These are phyloP conservation scores for Tetrahymena borealis DNA, from an alignment of 73 alveolate species.

Conservation along the genomic window DNA sequence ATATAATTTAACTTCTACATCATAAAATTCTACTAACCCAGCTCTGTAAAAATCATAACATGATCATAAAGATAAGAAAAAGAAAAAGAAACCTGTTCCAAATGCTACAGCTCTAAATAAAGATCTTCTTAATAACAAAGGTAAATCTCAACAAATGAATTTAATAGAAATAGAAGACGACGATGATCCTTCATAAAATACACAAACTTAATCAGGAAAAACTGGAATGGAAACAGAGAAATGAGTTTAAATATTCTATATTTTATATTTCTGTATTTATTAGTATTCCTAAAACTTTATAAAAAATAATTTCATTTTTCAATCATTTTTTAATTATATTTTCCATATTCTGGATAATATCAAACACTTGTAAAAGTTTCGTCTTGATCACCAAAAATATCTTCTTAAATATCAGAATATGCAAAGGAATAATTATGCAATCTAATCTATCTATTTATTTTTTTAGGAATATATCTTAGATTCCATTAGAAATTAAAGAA, in stretches of 20 bases:
- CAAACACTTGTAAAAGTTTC: no score
- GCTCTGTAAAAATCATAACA: background rate
- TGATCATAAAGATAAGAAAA: background rate
- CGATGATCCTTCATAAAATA: background rate
- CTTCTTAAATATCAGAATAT: no score
- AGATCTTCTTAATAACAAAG: background rate
- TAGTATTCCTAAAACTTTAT: background rate
- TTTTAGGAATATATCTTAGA: no score
- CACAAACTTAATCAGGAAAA: background rate
- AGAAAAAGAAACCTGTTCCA: background rate
- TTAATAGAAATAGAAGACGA: background rate
- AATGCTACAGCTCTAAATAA: background rate
- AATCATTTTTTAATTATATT: no score
- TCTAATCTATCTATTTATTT: no score
- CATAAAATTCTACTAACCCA: background rate
- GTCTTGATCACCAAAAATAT: no score
- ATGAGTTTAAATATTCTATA: background rate
- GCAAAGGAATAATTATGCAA: no score
- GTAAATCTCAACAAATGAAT: background rate
- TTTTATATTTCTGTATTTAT: background rate
- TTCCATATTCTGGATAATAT: no score
- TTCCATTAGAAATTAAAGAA: no score
- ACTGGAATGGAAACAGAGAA: background rate
- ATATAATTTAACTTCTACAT: background rate
- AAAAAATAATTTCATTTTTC: no score